Conservation (phyloP, 371 early-diverging fungal species). For the Homolaphlyctis polyrhiza region DNA sequence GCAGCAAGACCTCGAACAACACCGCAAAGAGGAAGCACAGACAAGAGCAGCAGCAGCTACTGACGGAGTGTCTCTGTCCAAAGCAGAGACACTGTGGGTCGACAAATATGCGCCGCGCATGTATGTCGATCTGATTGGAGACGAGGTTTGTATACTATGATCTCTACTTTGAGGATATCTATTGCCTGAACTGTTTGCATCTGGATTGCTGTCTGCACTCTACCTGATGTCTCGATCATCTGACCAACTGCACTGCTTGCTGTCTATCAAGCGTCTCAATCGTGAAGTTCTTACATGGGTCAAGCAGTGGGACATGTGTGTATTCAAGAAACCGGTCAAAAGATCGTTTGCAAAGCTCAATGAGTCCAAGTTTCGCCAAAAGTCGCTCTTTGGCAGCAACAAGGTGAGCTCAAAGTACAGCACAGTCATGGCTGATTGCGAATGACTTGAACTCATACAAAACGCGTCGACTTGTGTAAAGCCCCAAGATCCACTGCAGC, state of each 20-base stretch:
- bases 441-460: background rate
- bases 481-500: conserved; percentile 38
- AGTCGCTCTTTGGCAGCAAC: background rate
- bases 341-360: background rate
- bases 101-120: conserved; percentile 83
- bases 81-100: conserved; percentile 59
- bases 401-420: background rate
- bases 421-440: background rate
- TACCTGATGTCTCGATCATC: background rate
- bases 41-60: background rate
- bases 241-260: background rate
- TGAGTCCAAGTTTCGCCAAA: background rate
- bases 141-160: conserved; percentile 54
- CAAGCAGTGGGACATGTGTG: conserved; percentile 94
- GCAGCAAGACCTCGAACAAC: background rate
- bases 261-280: conserved; percentile 78
- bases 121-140: conserved; percentile 90
- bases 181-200: background rate
- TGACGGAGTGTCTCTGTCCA: conserved; percentile 11
- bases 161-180: background rate
- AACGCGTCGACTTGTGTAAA: conserved; percentile 5
- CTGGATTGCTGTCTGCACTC: background rate
- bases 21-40: background rate
- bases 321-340: conserved; percentile 59
- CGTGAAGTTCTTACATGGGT: conserved; percentile 88